Base-by-base conservation (phyloP, 345 rosid genomes). In the Lepidium africanum region DNA sequence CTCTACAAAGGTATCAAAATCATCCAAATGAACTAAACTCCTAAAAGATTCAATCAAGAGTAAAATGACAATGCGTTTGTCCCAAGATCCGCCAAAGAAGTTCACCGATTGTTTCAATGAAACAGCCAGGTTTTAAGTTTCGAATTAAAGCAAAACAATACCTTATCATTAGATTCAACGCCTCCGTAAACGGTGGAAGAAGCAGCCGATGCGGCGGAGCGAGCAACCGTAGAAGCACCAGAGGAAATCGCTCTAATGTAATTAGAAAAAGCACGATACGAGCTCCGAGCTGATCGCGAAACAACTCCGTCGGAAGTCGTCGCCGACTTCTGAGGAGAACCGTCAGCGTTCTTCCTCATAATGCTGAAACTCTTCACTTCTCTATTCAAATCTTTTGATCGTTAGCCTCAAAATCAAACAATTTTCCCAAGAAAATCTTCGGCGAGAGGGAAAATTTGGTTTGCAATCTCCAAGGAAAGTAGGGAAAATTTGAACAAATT, bases 151-250 rank as follows among this genome's bases (percentile, higher is more conserved):
- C 51, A 49, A 16, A 21, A 30, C 5, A 33, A 4, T 78, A 93
- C 98, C 94, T 81, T 91, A 77, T 90, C 96, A 60, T 76, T 71
- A 59, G 83, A 74, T 12, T 80, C 96, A 69, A 50, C 80, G 55
- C 80, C 96, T 25, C 79, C 82, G 53, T 87, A 90, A 54, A 86
- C 94, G 67, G 88, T 82, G 9, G 97, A 83, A 9, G 92, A 88
- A 1, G 97, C 96, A 30, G 77, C 88, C 0, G 91, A 86, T 0
- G 79, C 92, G 16, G 98, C 98, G 12, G 98, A 85, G 82, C 86
- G 78, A 6, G 96, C 96, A 16, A 88, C 94, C 0, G 89, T 85
- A 19, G 98, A 90, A 10, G 98, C 96, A 47, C 98, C 98, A 0
- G 97, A 87, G 1, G 98, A 90, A 67, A 93, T 84, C 23, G 88